These are phyloP conservation scores for Irpex sp. DNA, from an alignment of 1,284 basidiomycete genomes.

Conservation along the genomic window DNA sequence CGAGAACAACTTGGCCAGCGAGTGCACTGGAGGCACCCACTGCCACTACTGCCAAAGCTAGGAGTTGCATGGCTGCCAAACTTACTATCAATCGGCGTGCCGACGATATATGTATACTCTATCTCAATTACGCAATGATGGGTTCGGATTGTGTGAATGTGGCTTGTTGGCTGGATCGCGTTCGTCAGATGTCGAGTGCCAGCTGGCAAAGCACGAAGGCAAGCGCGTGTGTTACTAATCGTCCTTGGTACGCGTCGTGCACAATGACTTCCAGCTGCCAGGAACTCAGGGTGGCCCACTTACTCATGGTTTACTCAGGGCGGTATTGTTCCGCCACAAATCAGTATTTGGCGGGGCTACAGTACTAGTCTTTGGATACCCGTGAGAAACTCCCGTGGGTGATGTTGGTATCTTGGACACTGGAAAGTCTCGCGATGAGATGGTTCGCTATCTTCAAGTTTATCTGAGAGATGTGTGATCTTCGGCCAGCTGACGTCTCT, in stretches of 20 bases:
- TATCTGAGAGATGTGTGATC: not conserved
- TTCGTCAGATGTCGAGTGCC: not conserved
- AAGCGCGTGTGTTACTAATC: conserved; percentile 1
- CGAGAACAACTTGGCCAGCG: not conserved
- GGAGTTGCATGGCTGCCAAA: not conserved
- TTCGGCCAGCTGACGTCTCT: not conserved
- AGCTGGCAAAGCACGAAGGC: not conserved
- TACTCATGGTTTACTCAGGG: not conserved
- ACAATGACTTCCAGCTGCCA: not conserved
- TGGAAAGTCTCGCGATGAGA: not conserved
- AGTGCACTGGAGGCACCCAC: not conserved
- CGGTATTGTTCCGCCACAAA: not conserved
- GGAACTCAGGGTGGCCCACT: not conserved
- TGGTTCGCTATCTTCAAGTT: not conserved
- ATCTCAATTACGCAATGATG: conserved; percentile 3
- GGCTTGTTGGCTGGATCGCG: not conserved
- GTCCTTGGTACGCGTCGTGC: not conserved
- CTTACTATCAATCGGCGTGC: not conserved
- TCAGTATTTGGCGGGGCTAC: not conserved
- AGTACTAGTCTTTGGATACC: not conserved
- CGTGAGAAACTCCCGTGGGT: not conserved
- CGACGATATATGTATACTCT: not conserved
- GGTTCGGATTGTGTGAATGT: conserved; percentile 1
- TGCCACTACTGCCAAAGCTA: not conserved
- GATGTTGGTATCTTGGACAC: not conserved